Base-by-base conservation (phyloP, 129 eudicot species). In the Lactuca sativa region DNA sequence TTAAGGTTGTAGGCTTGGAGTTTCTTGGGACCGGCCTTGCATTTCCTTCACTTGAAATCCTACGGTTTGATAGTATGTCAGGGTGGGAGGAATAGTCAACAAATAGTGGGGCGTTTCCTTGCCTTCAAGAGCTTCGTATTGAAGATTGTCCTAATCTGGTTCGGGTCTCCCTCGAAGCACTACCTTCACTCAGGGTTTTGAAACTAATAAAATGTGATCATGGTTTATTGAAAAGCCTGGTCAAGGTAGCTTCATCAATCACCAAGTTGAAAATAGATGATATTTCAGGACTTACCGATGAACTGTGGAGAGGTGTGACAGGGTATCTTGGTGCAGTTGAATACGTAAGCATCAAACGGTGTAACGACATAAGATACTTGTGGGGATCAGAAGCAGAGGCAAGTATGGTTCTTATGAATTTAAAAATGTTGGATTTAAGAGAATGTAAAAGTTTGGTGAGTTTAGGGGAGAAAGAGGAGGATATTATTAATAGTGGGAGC, bases 71-170 rank as follows among this genome's bases (percentile, higher is more conserved):
- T 9, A 7, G 56, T 58, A 83, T 83, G 87, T 31, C 16, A 0
- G 51, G 66, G 41, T 79, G 81, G 82, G 72, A 64, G 69, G 63
- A 48, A 34, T 83, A 84, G 84, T 31, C 57, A 25, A 57, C 33
- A 7, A 43, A 43, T 21, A 69, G 12, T 0, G 41, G 10, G 10
- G 13, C 49, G 58, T 58, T 43, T 43, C 48, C 66, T 13, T 41
- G 66, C 58, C 75, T 70, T 11, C 2, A 44, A 30, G 66, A 58
- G 75, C 34, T 70, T 10, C 5, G 0, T 13, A 25, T 70, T 13
- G 5, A 4, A 8, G 16, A 10, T 13, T 70, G 66, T 57, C 58
- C 58, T 0, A 70, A 44, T 4, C 11, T 70, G 16, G n/a, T 44
- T 58, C 16, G 10, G 1, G 30, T 70, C 17, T 40, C 57, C 25